These are phyloP conservation scores for Picochlorum sp. DNA, from an alignment of 139 green algal genomes.

Conservation along the genomic window DNA sequence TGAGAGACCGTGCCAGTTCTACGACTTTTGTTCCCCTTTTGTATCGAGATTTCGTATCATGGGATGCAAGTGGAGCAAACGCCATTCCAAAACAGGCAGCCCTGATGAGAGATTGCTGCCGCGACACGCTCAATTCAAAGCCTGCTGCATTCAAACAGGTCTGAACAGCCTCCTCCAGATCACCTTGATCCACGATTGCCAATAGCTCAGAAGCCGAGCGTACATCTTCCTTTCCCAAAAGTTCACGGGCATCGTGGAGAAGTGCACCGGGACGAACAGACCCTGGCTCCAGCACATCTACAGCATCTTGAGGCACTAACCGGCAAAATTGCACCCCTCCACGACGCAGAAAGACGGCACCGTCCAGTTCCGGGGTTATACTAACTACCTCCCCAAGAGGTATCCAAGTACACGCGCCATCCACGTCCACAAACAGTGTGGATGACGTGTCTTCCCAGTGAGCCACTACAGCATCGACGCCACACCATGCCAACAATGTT, in stretches of 20 bases:
- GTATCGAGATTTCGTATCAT: background rate
- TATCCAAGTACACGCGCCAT: conserved; percentile 19
- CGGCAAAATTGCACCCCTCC: conserved; percentile 49
- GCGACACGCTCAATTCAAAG: conserved; percentile 27
- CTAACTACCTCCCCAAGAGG: background rate
- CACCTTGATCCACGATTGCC: conserved; percentile 34
- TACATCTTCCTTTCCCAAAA: conserved; percentile 61
- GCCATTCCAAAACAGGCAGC: conserved; percentile 60
- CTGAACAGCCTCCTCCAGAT: conserved; percentile 47
- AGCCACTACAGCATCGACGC: conserved; percentile 66
- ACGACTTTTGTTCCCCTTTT: conserved; percentile 1
- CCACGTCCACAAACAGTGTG: conserved; percentile 27
- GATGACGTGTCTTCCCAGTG: conserved; percentile 47
- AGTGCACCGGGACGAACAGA: conserved; percentile 39
- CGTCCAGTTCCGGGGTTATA: conserved; percentile 51
- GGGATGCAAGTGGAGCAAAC: conserved; percentile 34
- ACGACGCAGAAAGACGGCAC: conserved; percentile 54
- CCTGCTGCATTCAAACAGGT: conserved; percentile 50
- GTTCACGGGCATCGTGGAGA: conserved; percentile 69
- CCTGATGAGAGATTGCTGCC: conserved; percentile 28
- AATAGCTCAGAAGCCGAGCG: conserved; percentile 36
- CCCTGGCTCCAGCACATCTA: conserved; percentile 24
- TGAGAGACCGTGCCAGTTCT: conserved; percentile 38
- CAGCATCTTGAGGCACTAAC: conserved; percentile 41
- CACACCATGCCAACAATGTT: conserved; percentile 71